Percentiles rank a stretch among this genome's conserved stretches.
Evolutionary conservation across 805 yeast genomes (phyloP).

Genomic region (Suhomyces xylopsoci): DNA sequence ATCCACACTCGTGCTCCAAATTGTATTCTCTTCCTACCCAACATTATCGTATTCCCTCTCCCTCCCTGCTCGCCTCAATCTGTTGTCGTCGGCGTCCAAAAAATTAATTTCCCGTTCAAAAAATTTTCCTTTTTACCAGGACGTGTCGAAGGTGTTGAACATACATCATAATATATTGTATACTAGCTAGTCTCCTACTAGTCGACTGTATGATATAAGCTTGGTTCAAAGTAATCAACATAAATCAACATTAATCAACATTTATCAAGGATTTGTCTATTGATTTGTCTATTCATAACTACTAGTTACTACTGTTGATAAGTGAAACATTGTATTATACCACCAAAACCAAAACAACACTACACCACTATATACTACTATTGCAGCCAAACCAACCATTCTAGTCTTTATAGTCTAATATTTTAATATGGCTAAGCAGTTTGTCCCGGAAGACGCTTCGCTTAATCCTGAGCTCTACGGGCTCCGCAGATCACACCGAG

Average conservation of each 20-base stretch:
- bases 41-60: neutral
- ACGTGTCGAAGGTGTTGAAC: neutral
- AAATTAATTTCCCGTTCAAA: slow-evolving; percentile 1
- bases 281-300: too few species aligned
- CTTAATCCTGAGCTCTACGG: slow-evolving; percentile 83
- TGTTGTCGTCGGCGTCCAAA: slow-evolving; percentile 2
- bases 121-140: neutral
- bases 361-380: neutral
- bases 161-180: neutral
- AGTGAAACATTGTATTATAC: neutral
- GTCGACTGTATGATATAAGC: neutral
- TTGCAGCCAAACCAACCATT: neutral
- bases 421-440: slow-evolving; percentile 21
- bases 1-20: neutral
- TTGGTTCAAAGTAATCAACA: neutral
- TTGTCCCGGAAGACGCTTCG: slow-evolving; percentile 52
- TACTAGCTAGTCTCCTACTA: neutral
- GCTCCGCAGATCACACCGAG: slow-evolving; percentile 70
- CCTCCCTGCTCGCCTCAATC: neutral
- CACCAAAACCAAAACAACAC: neutral
- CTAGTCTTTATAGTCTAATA: neutral
- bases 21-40: neutral
- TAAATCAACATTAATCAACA: neutral
- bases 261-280: too few species aligned
- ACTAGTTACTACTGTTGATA: neutral